Evolutionary conservation across 2,329 filamentous ascomycete species (phyloP), one percentile per base, ranked within the genome.

Genomic region (Sclerotinia subarctica): DNA sequence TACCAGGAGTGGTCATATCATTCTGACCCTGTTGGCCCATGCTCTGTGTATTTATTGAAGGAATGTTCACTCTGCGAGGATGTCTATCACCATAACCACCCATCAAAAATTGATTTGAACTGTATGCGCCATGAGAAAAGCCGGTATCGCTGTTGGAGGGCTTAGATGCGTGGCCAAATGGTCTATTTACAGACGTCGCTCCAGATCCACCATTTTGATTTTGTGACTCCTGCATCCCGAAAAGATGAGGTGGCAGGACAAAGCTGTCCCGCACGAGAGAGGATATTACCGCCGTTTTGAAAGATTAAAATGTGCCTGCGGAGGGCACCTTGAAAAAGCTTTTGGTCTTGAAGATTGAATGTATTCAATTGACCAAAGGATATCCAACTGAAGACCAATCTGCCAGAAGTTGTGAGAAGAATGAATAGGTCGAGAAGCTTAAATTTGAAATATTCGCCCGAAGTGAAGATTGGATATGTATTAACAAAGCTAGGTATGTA

Each of bases 81-180:
- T 96, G 93, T 76, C 94, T 88, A 78, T 97, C 93, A 72, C 89
- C 90, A 77, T 96, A 97, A 70, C 92, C 91, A 74, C 87, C 86
- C 73, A 93, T 85, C 29, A 83, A 82, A 68, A 84, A 82, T 74
- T 88, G 86, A 81, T 97, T 96, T 68, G 92, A 94, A 77, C 89
- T 89, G 81, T 96, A 97, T 69, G 94, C 93, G 72, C 92, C 93
- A 78, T 97, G 93, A 60, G 94, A 96, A 81, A 97, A 96, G 72
- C 93, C 93, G 59, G 92, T 95, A 75, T 94, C 90, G 77, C 92
- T 88, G 80, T 87, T 92, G 72, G 90, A 91, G 71, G 92, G 89
- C 82, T 96, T 96, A 68, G 91, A 92, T 70, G 88, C 87, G 76
- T 90, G 88, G 73, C 89, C 88, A 52, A 82, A 83, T 75, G 90